Percentiles rank a stretch among this genome's conserved stretches.
phyloP scores from a whole-genome alignment of 179 eudicot genomes.

The Silene coronaria region DNA sequence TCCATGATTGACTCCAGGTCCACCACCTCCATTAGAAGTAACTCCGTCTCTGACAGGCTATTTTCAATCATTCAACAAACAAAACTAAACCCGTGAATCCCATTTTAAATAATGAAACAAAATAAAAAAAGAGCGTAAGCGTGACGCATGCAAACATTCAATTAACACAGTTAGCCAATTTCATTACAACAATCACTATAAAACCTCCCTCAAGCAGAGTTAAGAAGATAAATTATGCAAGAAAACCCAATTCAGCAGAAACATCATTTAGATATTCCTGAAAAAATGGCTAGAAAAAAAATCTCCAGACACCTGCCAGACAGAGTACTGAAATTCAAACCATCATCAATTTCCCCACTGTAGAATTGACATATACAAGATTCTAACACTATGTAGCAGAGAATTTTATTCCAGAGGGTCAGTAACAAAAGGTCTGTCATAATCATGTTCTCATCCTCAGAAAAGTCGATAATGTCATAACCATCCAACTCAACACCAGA shows the following conservation, averaged over 20 bases:
- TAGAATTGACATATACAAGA: background rate
- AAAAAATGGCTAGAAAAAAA: background rate
- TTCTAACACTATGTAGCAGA: background rate
- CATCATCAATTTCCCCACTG: background rate
- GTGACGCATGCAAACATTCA: background rate
- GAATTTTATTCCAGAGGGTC: no score
- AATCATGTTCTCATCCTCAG: no score
- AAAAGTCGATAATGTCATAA: no score
- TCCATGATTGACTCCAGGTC: constrained; percentile 29
- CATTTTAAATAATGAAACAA: background rate
- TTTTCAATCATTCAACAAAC: background rate
- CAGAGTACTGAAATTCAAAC: background rate
- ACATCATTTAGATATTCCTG: background rate
- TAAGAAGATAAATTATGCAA: background rate
- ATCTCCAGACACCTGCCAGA: background rate
- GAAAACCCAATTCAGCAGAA: background rate
- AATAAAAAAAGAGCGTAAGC: background rate
- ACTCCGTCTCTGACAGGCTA: constrained; percentile 43
- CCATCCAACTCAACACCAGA: no score
- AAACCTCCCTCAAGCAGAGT: background rate
- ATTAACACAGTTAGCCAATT: background rate
- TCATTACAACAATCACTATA: background rate
- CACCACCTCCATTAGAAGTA: constrained; percentile 42
- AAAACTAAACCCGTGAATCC: background rate
- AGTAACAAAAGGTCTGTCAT: no score